phyloP scores from a whole-genome alignment of 805 yeast species.

The Yarrowia deformans region DNA sequence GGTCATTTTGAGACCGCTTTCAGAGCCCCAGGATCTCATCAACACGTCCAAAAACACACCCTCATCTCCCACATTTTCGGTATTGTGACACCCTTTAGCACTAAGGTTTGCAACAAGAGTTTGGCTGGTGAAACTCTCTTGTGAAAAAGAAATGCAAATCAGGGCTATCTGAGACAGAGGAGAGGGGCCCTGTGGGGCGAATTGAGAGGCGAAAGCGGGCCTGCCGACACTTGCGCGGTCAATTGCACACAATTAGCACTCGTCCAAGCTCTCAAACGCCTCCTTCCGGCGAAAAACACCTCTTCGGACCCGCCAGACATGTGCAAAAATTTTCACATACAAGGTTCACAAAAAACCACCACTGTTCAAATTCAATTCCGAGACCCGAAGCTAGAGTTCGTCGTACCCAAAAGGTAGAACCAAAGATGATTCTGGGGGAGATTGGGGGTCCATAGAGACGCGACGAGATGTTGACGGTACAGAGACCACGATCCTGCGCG shows the following conservation, averaged over 20 bases:
- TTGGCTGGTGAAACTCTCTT: conserved; percentile 2
- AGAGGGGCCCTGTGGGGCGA: not conserved
- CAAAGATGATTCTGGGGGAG: not conserved
- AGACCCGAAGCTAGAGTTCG: conserved; percentile 30
- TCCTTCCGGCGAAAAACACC: not conserved
- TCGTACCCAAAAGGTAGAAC: conserved; percentile 35
- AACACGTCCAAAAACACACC: not conserved
- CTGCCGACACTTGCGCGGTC: not conserved
- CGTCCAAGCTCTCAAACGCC: not conserved
- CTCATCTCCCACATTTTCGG: not conserved
- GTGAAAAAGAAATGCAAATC: conserved; percentile 32
- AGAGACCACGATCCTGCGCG: no score
- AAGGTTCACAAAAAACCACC: not conserved
- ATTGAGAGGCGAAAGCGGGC: not conserved
- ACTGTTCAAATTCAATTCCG: conserved; percentile 23
- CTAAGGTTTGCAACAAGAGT: not conserved
- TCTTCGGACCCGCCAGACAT: conserved; percentile 3
- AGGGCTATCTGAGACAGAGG: conserved; percentile 30
- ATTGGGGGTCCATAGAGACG: no score
- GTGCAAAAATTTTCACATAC: conserved; percentile 32
- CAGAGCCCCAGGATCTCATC: not conserved
- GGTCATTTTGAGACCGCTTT: not conserved
- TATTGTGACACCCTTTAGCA: not conserved
- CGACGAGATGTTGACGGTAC: no score
- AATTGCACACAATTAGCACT: not conserved